phyloP scores from a whole-genome alignment of 768 basidiomycete genomes.

The Leucosporidium scottii region DNA sequence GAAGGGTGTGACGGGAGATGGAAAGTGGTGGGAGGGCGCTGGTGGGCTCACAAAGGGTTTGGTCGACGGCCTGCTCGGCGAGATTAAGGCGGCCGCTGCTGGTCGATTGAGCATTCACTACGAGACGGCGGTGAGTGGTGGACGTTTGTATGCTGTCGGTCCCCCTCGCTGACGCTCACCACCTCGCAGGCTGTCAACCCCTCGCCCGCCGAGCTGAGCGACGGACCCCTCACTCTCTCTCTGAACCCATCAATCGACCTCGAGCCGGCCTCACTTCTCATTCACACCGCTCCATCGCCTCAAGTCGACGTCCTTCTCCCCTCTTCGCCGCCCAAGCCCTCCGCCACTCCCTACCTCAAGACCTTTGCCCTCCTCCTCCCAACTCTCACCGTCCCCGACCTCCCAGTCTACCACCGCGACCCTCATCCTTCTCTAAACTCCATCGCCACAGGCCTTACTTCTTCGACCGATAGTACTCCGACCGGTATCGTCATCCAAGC shows the following conservation, averaged over 20 bases:
- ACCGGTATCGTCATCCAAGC: neutral
- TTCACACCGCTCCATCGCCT: neutral
- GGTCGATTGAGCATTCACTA: neutral
- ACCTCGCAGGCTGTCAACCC: neutral
- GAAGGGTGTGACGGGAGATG: neutral
- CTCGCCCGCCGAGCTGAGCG: neutral
- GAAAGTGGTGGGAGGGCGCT: neutral
- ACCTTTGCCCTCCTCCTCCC: slow-evolving; percentile 2
- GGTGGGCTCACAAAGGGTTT: neutral
- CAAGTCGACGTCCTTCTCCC: neutral
- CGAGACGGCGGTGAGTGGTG: neutral
- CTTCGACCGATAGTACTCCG: neutral
- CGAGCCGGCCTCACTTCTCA: neutral
- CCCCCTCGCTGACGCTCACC: neutral
- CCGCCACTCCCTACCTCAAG: neutral
- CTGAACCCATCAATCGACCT: neutral
- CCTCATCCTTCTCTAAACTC: neutral
- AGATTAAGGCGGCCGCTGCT: neutral
- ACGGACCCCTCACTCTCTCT: neutral
- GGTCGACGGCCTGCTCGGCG: neutral
- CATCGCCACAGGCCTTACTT: neutral
- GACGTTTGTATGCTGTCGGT: neutral
- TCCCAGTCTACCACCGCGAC: slow-evolving; percentile 1
- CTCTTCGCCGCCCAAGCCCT: neutral
- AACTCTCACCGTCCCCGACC: neutral